Conservation (phyloP, 2,329 filamentous ascomycete species). For the Colletotrichum siamense region DNA sequence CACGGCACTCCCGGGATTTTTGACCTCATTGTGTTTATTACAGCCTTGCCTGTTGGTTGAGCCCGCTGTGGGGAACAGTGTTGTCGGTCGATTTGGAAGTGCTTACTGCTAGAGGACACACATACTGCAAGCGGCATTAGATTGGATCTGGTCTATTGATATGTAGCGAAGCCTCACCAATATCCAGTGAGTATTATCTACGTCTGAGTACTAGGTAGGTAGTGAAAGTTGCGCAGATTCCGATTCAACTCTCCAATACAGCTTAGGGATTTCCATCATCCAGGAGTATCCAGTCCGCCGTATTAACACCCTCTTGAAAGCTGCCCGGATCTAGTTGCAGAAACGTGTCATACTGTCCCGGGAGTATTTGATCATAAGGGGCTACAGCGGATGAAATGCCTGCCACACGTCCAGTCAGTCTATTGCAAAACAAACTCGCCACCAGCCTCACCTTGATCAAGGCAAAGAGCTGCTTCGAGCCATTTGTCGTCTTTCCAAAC, state of each 20-base stretch:
- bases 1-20: not conserved
- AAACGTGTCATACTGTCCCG: not conserved
- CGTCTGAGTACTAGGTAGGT: too few species aligned
- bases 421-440: not conserved
- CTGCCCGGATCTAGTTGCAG: not conserved
- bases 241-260: too few species aligned
- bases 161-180: too few species aligned
- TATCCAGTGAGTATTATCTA: too few species aligned
- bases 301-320: not conserved
- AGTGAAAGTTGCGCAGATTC: too few species aligned
- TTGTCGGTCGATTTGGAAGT: not conserved
- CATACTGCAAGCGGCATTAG: too few species aligned
- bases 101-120: not conserved
- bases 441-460: not conserved
- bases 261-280: not conserved
- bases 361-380: rapidly evolving
- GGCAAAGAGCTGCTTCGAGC: not conserved
- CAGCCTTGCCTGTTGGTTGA: not conserved
- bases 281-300: not conserved
- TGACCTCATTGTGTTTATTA: not conserved
- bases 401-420: not conserved
- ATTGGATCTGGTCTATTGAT: too few species aligned
- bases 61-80: rapidly evolving
- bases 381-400: not conserved
- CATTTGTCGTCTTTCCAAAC: not conserved